Evolutionary conservation across 2,329 filamentous ascomycete genomes (phyloP).

Genomic region (Alternaria infectoria): DNA sequence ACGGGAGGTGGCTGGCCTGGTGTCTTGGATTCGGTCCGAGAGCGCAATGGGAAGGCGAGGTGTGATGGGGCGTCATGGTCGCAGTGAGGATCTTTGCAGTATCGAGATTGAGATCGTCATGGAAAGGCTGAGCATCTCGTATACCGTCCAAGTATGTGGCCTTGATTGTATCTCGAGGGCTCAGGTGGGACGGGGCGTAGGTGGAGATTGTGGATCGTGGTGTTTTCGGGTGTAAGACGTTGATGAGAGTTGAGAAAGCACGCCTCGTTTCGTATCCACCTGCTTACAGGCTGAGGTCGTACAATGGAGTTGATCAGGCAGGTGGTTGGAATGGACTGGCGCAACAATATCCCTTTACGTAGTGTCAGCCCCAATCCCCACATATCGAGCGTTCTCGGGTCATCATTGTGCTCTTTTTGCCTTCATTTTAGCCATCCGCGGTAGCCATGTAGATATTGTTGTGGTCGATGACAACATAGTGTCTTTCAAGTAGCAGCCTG

Average conservation of each 20-base stretch:
- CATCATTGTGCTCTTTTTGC: neutral
- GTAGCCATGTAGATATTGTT: no score
- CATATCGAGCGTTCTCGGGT: neutral
- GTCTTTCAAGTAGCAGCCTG: neutral
- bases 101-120: neutral
- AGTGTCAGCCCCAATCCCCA: neutral
- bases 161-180: neutral
- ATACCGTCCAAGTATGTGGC: accelerated
- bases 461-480: no score
- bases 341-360: neutral
- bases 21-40: neutral
- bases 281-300: accelerated
- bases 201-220: neutral
- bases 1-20: neutral
- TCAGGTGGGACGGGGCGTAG: neutral
- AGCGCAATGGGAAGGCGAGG: neutral
- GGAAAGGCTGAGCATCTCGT: neutral
- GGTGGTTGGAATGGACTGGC: no score
- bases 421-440: neutral
- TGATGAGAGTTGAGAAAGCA: neutral
- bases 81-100: neutral
- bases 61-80: neutral
- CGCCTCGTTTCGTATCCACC: neutral
- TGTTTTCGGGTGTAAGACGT: neutral
- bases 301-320: neutral